These are phyloP conservation scores for Corniculantispora saksenae DNA, from an alignment of 2,329 filamentous ascomycete genomes.

Conservation along the genomic window DNA sequence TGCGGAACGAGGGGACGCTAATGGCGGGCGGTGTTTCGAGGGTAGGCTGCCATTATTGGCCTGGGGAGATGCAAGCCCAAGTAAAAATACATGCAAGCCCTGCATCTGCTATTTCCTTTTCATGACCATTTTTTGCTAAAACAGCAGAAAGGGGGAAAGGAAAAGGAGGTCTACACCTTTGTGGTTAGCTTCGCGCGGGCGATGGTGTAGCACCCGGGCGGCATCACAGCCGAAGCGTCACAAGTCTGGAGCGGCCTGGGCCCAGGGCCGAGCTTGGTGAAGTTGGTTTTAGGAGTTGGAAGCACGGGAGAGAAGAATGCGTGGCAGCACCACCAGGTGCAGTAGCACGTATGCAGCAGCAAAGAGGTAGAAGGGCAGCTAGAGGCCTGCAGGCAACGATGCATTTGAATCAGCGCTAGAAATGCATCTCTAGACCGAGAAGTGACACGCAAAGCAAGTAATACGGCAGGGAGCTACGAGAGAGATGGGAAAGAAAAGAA, in stretches of 20 bases:
- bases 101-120: too few relatives aligned
- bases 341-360: too few relatives aligned
- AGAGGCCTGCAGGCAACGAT: background rate
- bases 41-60: too few relatives aligned
- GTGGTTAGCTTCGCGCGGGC: background rate
- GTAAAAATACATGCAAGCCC: too few relatives aligned
- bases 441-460: background rate
- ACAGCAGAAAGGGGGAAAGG: background rate
- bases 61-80: too few relatives aligned
- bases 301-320: background rate
- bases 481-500: background rate
- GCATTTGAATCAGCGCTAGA: background rate
- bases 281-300: background rate
- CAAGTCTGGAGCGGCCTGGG: constrained; percentile 15
- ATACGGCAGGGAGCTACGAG: background rate
- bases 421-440: background rate
- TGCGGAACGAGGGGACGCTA: too few relatives aligned
- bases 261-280: background rate
- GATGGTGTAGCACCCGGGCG: constrained; percentile 1
- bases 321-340: background rate
- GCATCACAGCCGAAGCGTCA: constrained; percentile 5
- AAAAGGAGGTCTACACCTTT: background rate
- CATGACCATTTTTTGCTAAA: background rate
- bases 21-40: too few relatives aligned
- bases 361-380: too few relatives aligned